Conservation (phyloP, 306 rosid genomes). For the Sesbania bispinosa region DNA sequence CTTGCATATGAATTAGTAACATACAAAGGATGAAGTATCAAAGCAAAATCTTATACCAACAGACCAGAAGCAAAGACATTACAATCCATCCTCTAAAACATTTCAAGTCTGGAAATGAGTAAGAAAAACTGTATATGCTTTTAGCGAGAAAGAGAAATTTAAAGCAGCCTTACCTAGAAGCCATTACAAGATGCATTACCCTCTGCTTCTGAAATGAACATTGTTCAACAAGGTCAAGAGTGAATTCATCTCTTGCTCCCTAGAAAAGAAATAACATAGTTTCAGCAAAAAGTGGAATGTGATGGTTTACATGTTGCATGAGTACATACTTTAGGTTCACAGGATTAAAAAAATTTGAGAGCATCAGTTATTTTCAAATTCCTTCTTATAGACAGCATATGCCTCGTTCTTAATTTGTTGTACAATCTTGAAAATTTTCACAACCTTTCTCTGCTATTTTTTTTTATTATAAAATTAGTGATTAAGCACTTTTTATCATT, state of each 20-base stretch:
- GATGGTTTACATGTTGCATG: background rate
- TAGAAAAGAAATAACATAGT: conserved; percentile 17
- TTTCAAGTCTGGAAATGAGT: conserved; percentile 5
- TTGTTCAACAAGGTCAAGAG: conserved; percentile 93
- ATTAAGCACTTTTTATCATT: background rate
- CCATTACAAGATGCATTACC: conserved; percentile 87
- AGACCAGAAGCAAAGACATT: conserved; percentile 11
- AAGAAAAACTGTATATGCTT: background rate
- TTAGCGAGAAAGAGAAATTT: conserved; percentile 9
- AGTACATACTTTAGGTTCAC: background rate
- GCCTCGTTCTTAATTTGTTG: background rate
- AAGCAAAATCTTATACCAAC: background rate
- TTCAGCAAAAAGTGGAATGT: conserved; percentile 22
- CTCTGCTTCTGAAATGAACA: conserved; percentile 93
- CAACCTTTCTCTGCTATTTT: no score
- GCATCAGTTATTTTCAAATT: background rate
- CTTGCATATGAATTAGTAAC: background rate
- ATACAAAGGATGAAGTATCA: background rate
- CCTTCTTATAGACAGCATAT: conserved; percentile 16
- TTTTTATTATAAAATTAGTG: no score
- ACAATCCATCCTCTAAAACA: background rate
- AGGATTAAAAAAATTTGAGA: background rate
- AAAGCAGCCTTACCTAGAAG: conserved; percentile 69
- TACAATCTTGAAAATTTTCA: conserved; percentile 4
- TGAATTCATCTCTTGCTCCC: conserved; percentile 89